Percentiles rank a stretch among this genome's conserved stretches.
Evolutionary conservation across 2,329 filamentous ascomycete genomes (phyloP).

Genomic region (Penicillium nordicum): DNA sequence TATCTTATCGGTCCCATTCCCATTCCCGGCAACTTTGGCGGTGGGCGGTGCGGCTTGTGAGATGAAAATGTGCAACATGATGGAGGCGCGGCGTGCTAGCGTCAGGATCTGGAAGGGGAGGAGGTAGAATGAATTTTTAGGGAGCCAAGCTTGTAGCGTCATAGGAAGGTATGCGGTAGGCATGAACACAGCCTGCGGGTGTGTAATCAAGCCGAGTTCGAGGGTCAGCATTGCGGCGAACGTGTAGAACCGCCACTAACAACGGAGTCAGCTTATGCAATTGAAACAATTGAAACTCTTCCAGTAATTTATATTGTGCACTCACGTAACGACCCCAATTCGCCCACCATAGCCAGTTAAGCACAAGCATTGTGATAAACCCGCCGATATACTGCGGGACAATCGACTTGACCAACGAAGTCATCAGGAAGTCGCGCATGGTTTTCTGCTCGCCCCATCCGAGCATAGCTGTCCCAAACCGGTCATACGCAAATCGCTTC

Average conservation of each 20-base stretch:
- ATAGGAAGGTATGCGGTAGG: conserved; percentile 32
- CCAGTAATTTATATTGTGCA: conserved; percentile 10
- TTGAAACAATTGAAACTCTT: not conserved
- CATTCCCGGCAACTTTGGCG: conserved; percentile 31
- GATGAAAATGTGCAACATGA: conserved; percentile 80
- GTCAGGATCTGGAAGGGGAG: conserved; percentile 81
- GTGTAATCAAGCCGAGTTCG: conserved; percentile 57
- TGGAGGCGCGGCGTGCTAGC: conserved; percentile 69
- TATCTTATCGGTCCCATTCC: conserved; percentile 30
- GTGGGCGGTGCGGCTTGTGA: conserved; percentile 73
- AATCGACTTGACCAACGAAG: conserved; percentile 54
- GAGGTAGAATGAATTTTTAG: conserved; percentile 46
- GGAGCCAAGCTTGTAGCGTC: conserved; percentile 30
- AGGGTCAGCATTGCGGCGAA: conserved; percentile 55
- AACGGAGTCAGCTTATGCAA: conserved; percentile 16
- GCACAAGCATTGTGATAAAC: conserved; percentile 33
- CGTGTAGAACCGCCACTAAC: conserved; percentile 51
- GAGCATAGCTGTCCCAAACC: conserved; percentile 72
- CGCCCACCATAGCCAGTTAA: conserved; percentile 43
- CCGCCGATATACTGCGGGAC: conserved; percentile 41
- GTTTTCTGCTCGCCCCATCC: conserved; percentile 57
- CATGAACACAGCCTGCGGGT: conserved; percentile 44
- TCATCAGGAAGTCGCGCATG: conserved; percentile 67
- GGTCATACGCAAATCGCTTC: conserved; percentile 81
- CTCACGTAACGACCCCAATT: conserved; percentile 47